These are phyloP conservation scores for Thielaviopsis euricoi DNA, from an alignment of 2,329 filamentous ascomycete genomes.

Conservation along the genomic window DNA sequence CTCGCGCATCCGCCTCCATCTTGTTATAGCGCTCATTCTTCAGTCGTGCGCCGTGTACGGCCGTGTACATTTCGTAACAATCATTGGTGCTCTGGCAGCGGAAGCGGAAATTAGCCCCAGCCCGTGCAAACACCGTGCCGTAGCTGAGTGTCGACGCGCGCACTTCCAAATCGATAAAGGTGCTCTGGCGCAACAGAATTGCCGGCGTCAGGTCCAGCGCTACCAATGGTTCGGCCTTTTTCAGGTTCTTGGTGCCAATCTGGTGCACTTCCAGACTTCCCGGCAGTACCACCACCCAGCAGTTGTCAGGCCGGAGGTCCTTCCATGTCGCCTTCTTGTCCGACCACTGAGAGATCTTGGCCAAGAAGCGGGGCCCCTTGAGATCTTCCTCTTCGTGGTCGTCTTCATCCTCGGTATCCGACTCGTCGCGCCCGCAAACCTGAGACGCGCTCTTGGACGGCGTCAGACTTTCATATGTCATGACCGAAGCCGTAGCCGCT, in stretches of 20 bases:
- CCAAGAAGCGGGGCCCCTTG: slow-evolving; percentile 30
- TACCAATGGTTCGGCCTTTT: slow-evolving; percentile 31
- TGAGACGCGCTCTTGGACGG: slow-evolving; percentile 76
- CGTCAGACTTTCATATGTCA: slow-evolving; percentile 45
- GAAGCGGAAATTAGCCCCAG: slow-evolving; percentile 71
- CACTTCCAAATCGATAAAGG: slow-evolving; percentile 83
- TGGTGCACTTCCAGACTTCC: slow-evolving; percentile 41
- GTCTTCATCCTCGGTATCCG: not conserved
- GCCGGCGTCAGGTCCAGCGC: slow-evolving; percentile 80
- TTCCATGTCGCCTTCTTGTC: slow-evolving; percentile 44
- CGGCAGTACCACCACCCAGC: slow-evolving; percentile 38
- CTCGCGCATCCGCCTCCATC: slow-evolving; percentile 49
- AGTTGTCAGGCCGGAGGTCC: slow-evolving; percentile 34
- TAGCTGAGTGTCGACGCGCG: slow-evolving; percentile 64
- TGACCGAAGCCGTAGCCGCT: slow-evolving; percentile 21
- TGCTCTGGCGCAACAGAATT: slow-evolving; percentile 79
- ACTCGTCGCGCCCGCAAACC: slow-evolving; percentile 27
- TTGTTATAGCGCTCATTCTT: slow-evolving; percentile 80
- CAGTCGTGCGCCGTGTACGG: slow-evolving; percentile 77
- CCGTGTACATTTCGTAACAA: slow-evolving; percentile 64
- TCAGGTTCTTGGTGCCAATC: slow-evolving; percentile 22
- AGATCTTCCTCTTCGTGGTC: slow-evolving; percentile 20
- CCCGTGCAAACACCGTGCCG: slow-evolving; percentile 49
- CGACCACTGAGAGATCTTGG: slow-evolving; percentile 45
- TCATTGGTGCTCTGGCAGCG: slow-evolving; percentile 61